Percentiles rank a stretch among this genome's conserved stretches.
Evolutionary conservation across 352 stramenopile genomes (phyloP).

Genomic region (Phytophthora foliorum): DNA sequence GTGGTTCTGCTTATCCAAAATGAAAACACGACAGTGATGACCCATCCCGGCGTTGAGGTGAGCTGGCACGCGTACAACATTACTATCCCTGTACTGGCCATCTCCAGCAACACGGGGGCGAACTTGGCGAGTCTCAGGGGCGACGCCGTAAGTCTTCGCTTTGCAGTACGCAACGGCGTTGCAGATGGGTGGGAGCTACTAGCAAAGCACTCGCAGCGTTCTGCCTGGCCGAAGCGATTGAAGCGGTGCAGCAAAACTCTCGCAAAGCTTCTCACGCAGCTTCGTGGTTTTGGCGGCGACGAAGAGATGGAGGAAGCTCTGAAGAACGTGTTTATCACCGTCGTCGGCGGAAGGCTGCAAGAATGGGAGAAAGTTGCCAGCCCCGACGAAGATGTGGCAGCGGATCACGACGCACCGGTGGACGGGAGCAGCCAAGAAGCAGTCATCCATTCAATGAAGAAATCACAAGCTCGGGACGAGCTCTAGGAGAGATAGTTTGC

Average conservation of each 20-base stretch:
- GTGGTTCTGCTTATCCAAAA: slow-evolving; percentile 46
- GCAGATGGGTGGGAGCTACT: slow-evolving; percentile 65
- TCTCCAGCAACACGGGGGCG: slow-evolving; percentile 46
- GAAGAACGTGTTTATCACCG: slow-evolving; percentile 51
- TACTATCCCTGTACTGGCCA: slow-evolving; percentile 54
- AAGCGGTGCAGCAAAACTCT: slow-evolving; percentile 48
- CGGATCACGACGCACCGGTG: not conserved
- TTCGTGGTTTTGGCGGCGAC: slow-evolving; percentile 28
- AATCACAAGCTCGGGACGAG: slow-evolving; percentile 31
- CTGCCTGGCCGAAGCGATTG: slow-evolving; percentile 58
- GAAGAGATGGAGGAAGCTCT: slow-evolving; percentile 46
- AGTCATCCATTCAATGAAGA: slow-evolving; percentile 15
- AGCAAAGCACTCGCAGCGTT: slow-evolving; percentile 36
- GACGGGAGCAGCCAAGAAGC: not conserved
- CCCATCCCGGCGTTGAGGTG: slow-evolving; percentile 48
- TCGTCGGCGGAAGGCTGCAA: slow-evolving; percentile 44
- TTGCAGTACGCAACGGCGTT: slow-evolving; percentile 52
- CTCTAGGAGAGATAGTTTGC: slow-evolving; percentile 19
- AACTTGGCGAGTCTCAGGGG: slow-evolving; percentile 32
- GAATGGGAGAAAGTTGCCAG: slow-evolving; percentile 47
- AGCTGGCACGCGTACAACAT: slow-evolving; percentile 79
- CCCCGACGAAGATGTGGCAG: slow-evolving; percentile 6
- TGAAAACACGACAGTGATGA: slow-evolving; percentile 36
- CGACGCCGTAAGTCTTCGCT: slow-evolving; percentile 27
- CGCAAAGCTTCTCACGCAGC: slow-evolving; percentile 18